These are phyloP conservation scores for Somion occarium DNA, from an alignment of 1,284 basidiomycete genomes.

Conservation along the genomic window DNA sequence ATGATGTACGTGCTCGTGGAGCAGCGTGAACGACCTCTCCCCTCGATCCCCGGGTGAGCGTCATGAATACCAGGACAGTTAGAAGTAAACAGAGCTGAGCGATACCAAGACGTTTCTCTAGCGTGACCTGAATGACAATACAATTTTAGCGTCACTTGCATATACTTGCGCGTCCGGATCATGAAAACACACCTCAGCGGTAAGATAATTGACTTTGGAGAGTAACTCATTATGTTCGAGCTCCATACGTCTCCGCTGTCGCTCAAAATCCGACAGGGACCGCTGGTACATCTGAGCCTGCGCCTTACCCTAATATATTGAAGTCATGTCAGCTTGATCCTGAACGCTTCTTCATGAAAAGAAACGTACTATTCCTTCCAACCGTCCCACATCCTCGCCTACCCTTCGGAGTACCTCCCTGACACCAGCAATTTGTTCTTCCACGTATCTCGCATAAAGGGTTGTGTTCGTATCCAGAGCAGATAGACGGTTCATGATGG, in stretches of 20 bases:
- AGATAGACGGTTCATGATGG: slow-evolving; percentile 90
- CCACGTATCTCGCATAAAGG: slow-evolving; percentile 83
- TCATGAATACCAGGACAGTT: slow-evolving; percentile 77
- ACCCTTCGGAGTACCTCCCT: slow-evolving; percentile 73
- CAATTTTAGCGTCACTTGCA: slow-evolving; percentile 1
- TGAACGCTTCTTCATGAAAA: slow-evolving; percentile 1
- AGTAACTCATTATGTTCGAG: slow-evolving; percentile 65
- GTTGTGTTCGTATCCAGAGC: slow-evolving; percentile 88
- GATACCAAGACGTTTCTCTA: slow-evolving; percentile 82
- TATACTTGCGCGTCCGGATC: too few relatives aligned
- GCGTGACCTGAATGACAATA: slow-evolving; percentile 48
- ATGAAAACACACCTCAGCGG: slow-evolving; percentile 63
- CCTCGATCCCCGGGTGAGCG: slow-evolving; percentile 75
- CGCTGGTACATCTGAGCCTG: slow-evolving; percentile 65
- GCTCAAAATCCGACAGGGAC: slow-evolving; percentile 66
- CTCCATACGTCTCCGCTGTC: slow-evolving; percentile 62
- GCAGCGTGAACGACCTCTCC: slow-evolving; percentile 32
- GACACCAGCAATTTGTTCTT: slow-evolving; percentile 82
- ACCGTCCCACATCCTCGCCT: slow-evolving; percentile 77
- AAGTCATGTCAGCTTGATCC: not conserved
- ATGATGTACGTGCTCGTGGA: slow-evolving; percentile 20
- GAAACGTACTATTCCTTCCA: slow-evolving; percentile 68
- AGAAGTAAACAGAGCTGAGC: slow-evolving; percentile 79
- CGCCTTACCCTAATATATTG: slow-evolving; percentile 64
- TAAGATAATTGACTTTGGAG: slow-evolving; percentile 62